Percentiles rank a stretch among this genome's conserved stretches.
phyloP scores from a whole-genome alignment of 2,329 filamentous ascomycete species.

The Clarireedia paspali region DNA sequence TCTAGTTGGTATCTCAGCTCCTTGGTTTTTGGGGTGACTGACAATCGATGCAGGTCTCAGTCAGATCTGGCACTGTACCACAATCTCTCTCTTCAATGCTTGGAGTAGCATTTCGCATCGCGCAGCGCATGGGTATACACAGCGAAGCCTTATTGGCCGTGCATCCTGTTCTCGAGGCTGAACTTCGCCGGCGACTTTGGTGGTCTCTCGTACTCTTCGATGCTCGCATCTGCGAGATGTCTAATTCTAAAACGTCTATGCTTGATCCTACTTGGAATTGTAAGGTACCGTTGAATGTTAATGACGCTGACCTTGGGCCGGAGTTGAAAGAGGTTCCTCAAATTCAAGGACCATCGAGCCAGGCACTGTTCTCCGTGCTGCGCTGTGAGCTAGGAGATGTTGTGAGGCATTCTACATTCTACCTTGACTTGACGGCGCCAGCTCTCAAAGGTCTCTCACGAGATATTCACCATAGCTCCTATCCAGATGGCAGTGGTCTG shows the following conservation, averaged over 20 bases:
- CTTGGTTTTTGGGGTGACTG: conserved; percentile 8
- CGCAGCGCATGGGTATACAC: conserved; percentile 62
- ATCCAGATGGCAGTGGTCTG: conserved; percentile 13
- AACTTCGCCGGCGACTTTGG: conserved; percentile 66
- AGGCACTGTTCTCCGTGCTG: conserved; percentile 52
- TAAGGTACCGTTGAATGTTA: conserved; percentile 51
- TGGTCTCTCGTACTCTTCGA: conserved; percentile 66
- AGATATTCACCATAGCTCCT: conserved; percentile 5
- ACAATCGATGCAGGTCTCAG: conserved; percentile 19
- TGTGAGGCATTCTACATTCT: conserved; percentile 19
- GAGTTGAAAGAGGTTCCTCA: conserved; percentile 47
- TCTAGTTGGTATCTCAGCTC: conserved; percentile 34
- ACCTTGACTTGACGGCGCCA: conserved; percentile 20
- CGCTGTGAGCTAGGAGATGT: conserved; percentile 47
- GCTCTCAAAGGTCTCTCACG: conserved; percentile 18
- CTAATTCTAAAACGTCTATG: conserved; percentile 36
- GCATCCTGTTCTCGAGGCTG: conserved; percentile 50
- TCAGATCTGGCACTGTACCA: conserved; percentile 42
- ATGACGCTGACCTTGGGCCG: conserved; percentile 51
- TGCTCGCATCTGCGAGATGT: conserved; percentile 59
- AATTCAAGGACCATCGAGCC: conserved; percentile 44
- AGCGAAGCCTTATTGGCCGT: conserved; percentile 45
- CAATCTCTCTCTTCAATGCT: conserved; percentile 53
- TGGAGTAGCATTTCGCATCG: conserved; percentile 59
- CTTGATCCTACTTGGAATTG: conserved; percentile 43